Evolutionary conservation across 495 filamentous ascomycete genomes (phyloP).

Genomic region (Ramalina intermedia): DNA sequence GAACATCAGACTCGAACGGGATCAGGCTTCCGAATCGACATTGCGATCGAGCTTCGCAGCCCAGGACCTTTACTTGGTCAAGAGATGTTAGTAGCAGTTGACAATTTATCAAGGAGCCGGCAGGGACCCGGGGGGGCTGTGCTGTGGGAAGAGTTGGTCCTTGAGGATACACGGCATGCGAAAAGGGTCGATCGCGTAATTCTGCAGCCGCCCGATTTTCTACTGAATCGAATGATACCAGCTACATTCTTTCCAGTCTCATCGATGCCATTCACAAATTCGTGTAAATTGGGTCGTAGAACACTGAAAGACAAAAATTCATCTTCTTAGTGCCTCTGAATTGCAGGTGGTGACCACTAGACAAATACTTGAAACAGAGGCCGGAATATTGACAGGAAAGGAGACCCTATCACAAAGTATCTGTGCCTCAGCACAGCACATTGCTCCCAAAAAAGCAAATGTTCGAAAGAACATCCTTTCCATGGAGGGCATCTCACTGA

Average conservation of each 20-base stretch:
- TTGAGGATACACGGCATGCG: too few species aligned
- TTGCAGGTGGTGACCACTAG: too few species aligned
- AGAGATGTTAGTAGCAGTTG: neutral
- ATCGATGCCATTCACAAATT: neutral
- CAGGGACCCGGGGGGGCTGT: too few species aligned
- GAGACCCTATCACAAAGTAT: too few species aligned
- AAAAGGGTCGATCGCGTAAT: too few species aligned
- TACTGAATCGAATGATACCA: neutral
- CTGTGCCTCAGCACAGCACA: too few species aligned
- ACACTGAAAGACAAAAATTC: conserved; percentile 4
- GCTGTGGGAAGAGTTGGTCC: too few species aligned
- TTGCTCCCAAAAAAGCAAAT: too few species aligned
- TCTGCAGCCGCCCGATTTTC: neutral
- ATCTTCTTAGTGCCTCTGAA: neutral
- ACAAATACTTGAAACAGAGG: too few species aligned
- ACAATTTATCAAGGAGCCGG: neutral
- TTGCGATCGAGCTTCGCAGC: neutral
- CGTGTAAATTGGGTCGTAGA: neutral
- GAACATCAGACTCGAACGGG: conserved; percentile 26
- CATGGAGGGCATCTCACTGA: too few species aligned
- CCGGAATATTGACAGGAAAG: too few species aligned
- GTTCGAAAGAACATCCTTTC: too few species aligned
- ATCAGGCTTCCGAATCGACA: neutral
- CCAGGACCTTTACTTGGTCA: neutral
- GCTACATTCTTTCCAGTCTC: neutral